A percentile compares a stretch with the other conserved stretches of the same genome.
These are phyloP conservation scores for Hypoxylon cercidicola DNA, from an alignment of 495 filamentous ascomycete genomes.

Conservation along the genomic window DNA sequence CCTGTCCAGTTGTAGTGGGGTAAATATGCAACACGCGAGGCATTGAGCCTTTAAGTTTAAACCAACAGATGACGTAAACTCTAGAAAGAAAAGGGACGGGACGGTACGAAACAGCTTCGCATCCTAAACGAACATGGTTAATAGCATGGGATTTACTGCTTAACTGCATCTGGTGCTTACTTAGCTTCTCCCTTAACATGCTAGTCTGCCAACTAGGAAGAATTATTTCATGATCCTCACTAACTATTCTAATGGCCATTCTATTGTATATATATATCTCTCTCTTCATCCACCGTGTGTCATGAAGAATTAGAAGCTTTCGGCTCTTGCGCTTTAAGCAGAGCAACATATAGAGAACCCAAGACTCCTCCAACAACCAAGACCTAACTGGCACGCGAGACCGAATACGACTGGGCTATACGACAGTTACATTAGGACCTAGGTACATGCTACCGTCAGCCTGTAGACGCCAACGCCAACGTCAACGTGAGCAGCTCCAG, in stretches of 20 bases:
- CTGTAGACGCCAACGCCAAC: slow-evolving; percentile 5
- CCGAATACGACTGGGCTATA: slow-evolving; percentile 30
- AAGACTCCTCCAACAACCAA: neutral
- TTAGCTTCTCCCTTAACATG: neutral
- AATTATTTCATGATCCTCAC: too few species aligned
- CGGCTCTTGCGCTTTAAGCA: too few species aligned
- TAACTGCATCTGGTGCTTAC: neutral
- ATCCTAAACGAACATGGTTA: neutral
- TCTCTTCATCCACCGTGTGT: too few species aligned
- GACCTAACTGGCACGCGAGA: slow-evolving; percentile 9
- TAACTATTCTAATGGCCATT: too few species aligned
- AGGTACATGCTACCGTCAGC: slow-evolving; percentile 14
- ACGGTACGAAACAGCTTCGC: slow-evolving; percentile 8
- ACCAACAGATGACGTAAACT: slow-evolving; percentile 1
- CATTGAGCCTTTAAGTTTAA: neutral
- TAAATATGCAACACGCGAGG: neutral
- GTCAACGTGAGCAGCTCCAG: slow-evolving; percentile 11
- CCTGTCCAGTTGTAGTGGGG: slow-evolving; percentile 17
- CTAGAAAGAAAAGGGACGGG: slow-evolving; percentile 1
- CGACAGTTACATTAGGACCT: slow-evolving; percentile 2
- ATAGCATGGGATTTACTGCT: neutral
- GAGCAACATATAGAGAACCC: too few species aligned
- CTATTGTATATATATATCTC: too few species aligned
- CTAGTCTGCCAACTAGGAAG: too few species aligned
- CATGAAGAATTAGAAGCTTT: too few species aligned